Evolutionary conservation across 2,329 filamentous ascomycete genomes (phyloP).

Genomic region (Salinomyces thailandicus): DNA sequence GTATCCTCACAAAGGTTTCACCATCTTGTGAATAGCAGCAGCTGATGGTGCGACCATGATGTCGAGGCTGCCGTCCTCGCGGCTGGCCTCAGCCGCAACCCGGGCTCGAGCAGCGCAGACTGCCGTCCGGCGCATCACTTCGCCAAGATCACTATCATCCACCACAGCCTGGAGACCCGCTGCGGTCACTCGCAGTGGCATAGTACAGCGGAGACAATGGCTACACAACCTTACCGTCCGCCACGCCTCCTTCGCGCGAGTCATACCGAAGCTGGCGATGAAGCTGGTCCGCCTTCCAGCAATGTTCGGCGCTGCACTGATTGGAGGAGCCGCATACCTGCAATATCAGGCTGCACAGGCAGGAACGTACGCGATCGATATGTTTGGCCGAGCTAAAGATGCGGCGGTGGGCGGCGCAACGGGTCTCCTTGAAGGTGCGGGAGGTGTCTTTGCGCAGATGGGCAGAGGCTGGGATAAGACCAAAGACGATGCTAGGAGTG

Average conservation of each 20-base stretch:
- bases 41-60: constrained; percentile 18
- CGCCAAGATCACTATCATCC: constrained; percentile 17
- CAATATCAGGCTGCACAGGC: constrained; percentile 89
- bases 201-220: constrained; percentile 35
- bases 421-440: constrained; percentile 59
- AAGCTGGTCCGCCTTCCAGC: constrained; percentile 84
- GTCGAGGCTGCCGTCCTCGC: constrained; percentile 60
- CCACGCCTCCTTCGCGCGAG: constrained; percentile 54
- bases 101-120: constrained; percentile 40
- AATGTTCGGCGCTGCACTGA: constrained; percentile 78
- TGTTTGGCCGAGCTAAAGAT: constrained; percentile 63
- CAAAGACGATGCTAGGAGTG: constrained; percentile 47
- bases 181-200: constrained; percentile 6
- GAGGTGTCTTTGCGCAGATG: constrained; percentile 68
- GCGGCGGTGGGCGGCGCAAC: constrained; percentile 59
- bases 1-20: background rate
- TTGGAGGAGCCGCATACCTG: constrained; percentile 81
- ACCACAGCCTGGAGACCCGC: constrained; percentile 14
- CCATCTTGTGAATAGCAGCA: background rate
- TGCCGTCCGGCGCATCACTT: constrained; percentile 7
- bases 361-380: constrained; percentile 64
- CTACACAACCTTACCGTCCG: constrained; percentile 69
- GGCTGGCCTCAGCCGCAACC: constrained; percentile 58
- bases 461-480: constrained; percentile 71
- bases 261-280: constrained; percentile 74